These are phyloP conservation scores for Oryza glaberrima DNA, from an alignment of 176 grass and related monocot genomes.

Conservation along the genomic window DNA sequence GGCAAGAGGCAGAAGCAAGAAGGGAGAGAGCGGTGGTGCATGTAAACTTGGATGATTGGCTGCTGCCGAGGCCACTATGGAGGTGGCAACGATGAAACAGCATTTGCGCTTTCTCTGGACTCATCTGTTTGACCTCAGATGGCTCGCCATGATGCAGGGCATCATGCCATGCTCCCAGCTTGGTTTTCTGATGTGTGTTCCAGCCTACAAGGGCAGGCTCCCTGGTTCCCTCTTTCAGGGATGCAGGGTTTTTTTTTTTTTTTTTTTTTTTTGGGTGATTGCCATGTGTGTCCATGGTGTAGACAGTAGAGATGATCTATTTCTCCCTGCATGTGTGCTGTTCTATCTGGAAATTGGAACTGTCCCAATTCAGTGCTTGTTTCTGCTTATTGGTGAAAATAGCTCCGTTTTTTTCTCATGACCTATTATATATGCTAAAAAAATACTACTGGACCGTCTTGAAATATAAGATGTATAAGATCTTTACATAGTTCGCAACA, in stretches of 20 bases:
- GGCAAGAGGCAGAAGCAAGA: not conserved
- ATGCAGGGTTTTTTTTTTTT: not conserved
- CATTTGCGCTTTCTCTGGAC: constrained; percentile 34
- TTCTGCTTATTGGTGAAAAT: not conserved
- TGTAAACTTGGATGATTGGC: constrained; percentile 54
- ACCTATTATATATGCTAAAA: not conserved
- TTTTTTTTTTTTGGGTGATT: too few relatives aligned
- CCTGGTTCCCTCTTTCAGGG: constrained; percentile 27
- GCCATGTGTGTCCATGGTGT: not conserved
- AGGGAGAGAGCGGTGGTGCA: not conserved
- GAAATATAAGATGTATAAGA: too few relatives aligned
- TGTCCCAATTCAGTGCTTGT: not conserved
- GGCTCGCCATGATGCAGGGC: constrained; percentile 28
- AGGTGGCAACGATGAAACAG: not conserved
- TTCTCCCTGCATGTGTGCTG: not conserved
- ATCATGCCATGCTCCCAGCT: constrained; percentile 27
- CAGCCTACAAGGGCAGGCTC: constrained; percentile 44
- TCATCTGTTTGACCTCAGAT: constrained; percentile 49
- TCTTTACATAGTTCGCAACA: too few relatives aligned
- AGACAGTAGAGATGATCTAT: not conserved
- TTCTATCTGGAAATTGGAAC: not conserved
- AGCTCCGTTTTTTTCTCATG: not conserved
- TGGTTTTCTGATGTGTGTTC: constrained; percentile 21
- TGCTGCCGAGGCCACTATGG: constrained; percentile 22
- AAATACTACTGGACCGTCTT: not conserved